phyloP scores from a whole-genome alignment of 148 eudicot genomes.

The Rhododendron kiyosumense region DNA sequence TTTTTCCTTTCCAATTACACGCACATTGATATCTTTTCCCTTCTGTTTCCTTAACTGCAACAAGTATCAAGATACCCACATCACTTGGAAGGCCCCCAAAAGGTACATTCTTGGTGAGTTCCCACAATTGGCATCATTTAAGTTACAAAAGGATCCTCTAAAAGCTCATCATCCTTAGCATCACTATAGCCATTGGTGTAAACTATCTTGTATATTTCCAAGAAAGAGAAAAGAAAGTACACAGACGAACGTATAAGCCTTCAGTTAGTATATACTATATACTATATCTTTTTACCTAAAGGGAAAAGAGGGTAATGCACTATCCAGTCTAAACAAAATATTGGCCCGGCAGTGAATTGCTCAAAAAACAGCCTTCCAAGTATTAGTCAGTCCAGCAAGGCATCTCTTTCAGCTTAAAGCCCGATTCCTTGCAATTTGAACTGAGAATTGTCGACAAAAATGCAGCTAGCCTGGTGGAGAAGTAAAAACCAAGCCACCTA shows the following conservation, averaged over 20 bases:
- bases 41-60: neutral
- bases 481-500: neutral
- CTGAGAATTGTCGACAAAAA: neutral
- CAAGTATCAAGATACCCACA: neutral
- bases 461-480: neutral
- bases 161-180: conserved; percentile 5
- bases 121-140: neutral
- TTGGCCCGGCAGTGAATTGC: neutral
- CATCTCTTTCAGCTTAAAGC: neutral
- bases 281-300: conserved; percentile 9
- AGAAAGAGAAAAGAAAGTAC: neutral
- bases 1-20: neutral
- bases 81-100: neutral
- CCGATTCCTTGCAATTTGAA: neutral
- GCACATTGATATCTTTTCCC: neutral
- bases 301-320: conserved; percentile 1
- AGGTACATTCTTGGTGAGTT: neutral
- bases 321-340: conserved; percentile 7
- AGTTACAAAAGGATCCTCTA: conserved; percentile 4
- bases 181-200: conserved; percentile 1
- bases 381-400: conserved; percentile 4
- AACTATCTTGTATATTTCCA: conserved; percentile 8
- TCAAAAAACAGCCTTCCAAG: conserved; percentile 6
- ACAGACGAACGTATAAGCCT: neutral
- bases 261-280: conserved; percentile 9